phyloP scores from a whole-genome alignment of 768 basidiomycete genomes.

The Suillus cothurnatus region DNA sequence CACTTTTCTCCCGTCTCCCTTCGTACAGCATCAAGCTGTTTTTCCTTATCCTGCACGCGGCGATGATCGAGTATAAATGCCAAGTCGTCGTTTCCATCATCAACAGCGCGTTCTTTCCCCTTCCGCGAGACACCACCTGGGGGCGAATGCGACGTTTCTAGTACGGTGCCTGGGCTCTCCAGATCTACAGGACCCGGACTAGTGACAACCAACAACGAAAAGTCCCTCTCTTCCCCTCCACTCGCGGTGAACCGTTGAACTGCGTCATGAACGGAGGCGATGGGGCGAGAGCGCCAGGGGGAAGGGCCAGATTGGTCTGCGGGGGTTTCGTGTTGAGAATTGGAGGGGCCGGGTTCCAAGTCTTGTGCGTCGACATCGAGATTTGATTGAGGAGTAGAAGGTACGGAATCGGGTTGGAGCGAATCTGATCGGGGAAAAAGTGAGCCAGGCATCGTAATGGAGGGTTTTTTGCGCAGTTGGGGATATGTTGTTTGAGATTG shows the following conservation, averaged over 20 bases:
- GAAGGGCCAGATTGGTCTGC: conserved; percentile 24
- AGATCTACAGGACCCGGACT: conserved; percentile 38
- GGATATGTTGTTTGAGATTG: conserved; percentile 14
- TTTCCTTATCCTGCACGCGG: conserved; percentile 59
- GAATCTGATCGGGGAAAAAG: conserved; percentile 76
- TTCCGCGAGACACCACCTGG: conserved; percentile 31
- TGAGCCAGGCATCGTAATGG: conserved; percentile 76
- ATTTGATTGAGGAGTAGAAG: conserved; percentile 1
- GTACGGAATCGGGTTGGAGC: conserved; percentile 44
- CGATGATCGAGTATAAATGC: conserved; percentile 37
- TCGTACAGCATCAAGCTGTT: conserved; percentile 58
- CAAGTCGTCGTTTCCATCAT: conserved; percentile 25
- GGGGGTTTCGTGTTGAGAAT: conserved; percentile 9
- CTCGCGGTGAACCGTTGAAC: conserved; percentile 48
- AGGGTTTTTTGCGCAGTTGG: conserved; percentile 34
- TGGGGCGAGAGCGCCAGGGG: conserved; percentile 35
- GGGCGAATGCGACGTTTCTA: conserved; percentile 28
- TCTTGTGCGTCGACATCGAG: conserved; percentile 5
- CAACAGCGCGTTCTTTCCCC: conserved; percentile 43
- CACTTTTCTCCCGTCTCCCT: conserved; percentile 47
- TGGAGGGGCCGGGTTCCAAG: conserved; percentile 22
- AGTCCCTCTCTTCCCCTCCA: conserved; percentile 46
- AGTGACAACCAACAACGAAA: conserved; percentile 55
- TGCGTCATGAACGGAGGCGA: conserved; percentile 50
- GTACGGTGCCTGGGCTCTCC: conserved; percentile 22